Base-by-base conservation (phyloP, 495 filamentous ascomycete species). In the Penicillium goetzii region DNA sequence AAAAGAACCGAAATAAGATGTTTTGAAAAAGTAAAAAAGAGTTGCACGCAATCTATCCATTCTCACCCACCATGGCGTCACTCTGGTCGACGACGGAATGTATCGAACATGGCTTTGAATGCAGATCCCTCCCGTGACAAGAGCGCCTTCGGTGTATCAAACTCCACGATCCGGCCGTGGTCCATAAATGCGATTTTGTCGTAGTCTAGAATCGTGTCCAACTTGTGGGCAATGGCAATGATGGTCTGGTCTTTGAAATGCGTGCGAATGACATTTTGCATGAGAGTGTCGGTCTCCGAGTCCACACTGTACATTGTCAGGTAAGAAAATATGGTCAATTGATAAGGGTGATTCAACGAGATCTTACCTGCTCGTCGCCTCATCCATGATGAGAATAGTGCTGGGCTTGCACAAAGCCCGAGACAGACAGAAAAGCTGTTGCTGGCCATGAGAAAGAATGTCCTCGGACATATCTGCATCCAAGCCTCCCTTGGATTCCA, bases 381-480 rank as follows among this genome's bases (percentile, higher is more conserved):
- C 81, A 61, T 84, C 82, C 43, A 83, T 67, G 17, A 83, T 70
- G 26, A 84, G 36, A 33, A 84, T 70, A 21, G 52, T 54, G 33
- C 68, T 68, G 9, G 60, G 51, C 26, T 69, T 71, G 57, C 65
- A 71, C 15, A 74, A 26, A 1, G 82, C 80, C 28, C 82, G 63
- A 0, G 80, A 81, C 0, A 85, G 70, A 60, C 76, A 78, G 60
- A 84, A 81, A 0, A 84, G 69, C 65, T 84, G 81, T 25, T 72
- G 69, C 57, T 85, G 77, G 4, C 82, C 82, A 50, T 82, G 65
- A 23, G 73, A 71, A 50, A 84, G 67, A 10, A 74, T 61, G 11
- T 75, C 70, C 7, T 65, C 71, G 10, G 80, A 72, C 53, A 82
- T 63, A 4, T 75, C 71, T 8, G 66, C 65, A 56, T 81, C 77